Conservation (phyloP, 2,329 filamentous ascomycete genomes). For the Cladosporium velox region DNA sequence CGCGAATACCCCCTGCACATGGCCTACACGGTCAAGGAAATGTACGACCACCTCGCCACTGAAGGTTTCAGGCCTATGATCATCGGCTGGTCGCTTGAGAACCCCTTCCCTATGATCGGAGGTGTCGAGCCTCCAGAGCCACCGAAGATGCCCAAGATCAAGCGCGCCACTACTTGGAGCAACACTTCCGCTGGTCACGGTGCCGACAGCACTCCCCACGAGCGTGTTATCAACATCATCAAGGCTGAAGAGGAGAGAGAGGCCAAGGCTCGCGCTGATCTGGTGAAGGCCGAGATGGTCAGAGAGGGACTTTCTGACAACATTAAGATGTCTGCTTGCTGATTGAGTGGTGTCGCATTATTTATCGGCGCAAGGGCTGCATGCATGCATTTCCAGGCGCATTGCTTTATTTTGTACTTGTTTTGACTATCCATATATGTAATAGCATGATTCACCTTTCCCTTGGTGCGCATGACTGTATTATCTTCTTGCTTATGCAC, state of each 20-base stretch:
- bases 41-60: conserved; percentile 36
- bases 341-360: neutral
- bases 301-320: conserved; percentile 14
- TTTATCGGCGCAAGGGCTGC: neutral
- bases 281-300: conserved; percentile 16
- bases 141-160: conserved; percentile 28
- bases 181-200: conserved; percentile 32
- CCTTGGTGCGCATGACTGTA: neutral
- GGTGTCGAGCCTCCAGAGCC: conserved; percentile 34
- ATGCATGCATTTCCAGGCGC: conserved; percentile 4
- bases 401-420: neutral
- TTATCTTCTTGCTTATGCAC: neutral
- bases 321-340: conserved; percentile 15
- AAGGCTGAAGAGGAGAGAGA: conserved; percentile 35
- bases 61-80: conserved; percentile 38
- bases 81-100: conserved; percentile 36
- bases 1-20: conserved; percentile 36
- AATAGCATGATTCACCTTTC: neutral
- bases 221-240: conserved; percentile 39
- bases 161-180: conserved; percentile 32
- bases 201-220: conserved; percentile 31
- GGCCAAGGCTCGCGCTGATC: conserved; percentile 29
- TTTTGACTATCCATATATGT: conserved; percentile 2
- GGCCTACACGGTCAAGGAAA: conserved; percentile 35
- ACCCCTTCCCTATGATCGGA: conserved; percentile 39